A percentile compares a stretch with the other conserved stretches of the same genome.
Evolutionary conservation across 768 basidiomycete species (phyloP).

Genomic region (Strobilomyces confusus): DNA sequence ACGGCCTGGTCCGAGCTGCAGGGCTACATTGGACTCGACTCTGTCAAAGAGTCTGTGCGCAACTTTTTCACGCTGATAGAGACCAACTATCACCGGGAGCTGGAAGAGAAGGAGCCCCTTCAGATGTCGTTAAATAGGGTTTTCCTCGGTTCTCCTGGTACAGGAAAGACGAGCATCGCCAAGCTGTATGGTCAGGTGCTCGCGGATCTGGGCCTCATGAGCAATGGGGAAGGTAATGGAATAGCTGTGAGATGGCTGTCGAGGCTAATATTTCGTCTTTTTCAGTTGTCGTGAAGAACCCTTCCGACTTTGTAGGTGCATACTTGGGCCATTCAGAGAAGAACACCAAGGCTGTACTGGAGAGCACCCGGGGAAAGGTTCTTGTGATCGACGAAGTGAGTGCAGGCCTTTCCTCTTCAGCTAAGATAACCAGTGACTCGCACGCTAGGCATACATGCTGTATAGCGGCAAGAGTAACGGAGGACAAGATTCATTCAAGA

Average conservation of each 20-base stretch:
- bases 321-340: conserved; percentile 57
- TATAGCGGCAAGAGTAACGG: conserved; percentile 39
- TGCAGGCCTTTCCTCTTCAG: conserved; percentile 9
- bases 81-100: conserved; percentile 58
- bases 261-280: conserved; percentile 1
- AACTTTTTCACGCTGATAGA: conserved; percentile 44
- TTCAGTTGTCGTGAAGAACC: conserved; percentile 62
- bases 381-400: conserved; percentile 66
- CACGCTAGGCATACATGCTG: conserved; percentile 40
- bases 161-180: conserved; percentile 70
- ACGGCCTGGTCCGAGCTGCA: conserved; percentile 51
- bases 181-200: conserved; percentile 63
- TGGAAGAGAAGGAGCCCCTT: conserved; percentile 50
- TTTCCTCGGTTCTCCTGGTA: conserved; percentile 66
- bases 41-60: conserved; percentile 53
- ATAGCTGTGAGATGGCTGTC: neutral
- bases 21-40: conserved; percentile 47
- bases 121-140: conserved; percentile 58
- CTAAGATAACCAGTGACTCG: neutral
- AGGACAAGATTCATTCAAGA: conserved; percentile 50
- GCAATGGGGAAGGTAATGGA: conserved; percentile 61
- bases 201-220: conserved; percentile 58
- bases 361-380: conserved; percentile 58
- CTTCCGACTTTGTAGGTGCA: conserved; percentile 63
- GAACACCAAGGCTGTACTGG: conserved; percentile 61